Base-by-base conservation (phyloP, 1,284 basidiomycete genomes). In the Neonothopanus nambi region DNA sequence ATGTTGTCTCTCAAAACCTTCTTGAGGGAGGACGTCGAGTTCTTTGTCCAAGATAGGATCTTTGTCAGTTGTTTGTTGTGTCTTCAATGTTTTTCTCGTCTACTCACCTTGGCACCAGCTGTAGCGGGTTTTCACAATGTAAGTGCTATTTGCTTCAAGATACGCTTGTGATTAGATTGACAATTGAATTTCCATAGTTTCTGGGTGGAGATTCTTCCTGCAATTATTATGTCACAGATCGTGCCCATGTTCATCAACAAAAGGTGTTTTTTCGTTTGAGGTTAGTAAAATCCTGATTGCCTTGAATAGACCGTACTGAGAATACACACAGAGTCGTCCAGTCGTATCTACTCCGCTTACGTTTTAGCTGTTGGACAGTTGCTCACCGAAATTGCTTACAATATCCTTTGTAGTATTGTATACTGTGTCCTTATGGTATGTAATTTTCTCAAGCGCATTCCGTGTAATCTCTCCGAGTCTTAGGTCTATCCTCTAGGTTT, bases 241-340 rank as follows among this genome's bases (percentile, higher is more conserved):
- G 88, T 93, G 69, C 92, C 93, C 0, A 71, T 91, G 73, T 96
- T 93, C 77, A 90, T 96, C 64, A 77, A 87, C 70, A 89, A 89
- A 56, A 77, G 93, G 68, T 75, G 84, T 76, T 61, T 80, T 33
- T 88, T 87, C 67, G 81, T 89, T 57, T 80, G 90, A 67, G 52
- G 52, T 54, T 11, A 6, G 45, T 48, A 26, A 5, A 21, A n/a
- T n/a, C 15, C 18, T 21, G 21, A 9, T 71, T 57, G 18, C 59
- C 43, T 18, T 30, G 33, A n/a, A 26, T 23, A 36, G 7, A 43
- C 38, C 33, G 33, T 23, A 21, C 18, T 13, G 44, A n/a, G 13
- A 42, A 24, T 13, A 15, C 28, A 36, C 52, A 51, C 61, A 74
- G 87, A 89, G 70, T 75, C 87, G 0, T 89, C 86, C 2, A 87